phyloP scores from a whole-genome alignment of 2,329 filamentous ascomycete species.

The Celoporthe dispersa region DNA sequence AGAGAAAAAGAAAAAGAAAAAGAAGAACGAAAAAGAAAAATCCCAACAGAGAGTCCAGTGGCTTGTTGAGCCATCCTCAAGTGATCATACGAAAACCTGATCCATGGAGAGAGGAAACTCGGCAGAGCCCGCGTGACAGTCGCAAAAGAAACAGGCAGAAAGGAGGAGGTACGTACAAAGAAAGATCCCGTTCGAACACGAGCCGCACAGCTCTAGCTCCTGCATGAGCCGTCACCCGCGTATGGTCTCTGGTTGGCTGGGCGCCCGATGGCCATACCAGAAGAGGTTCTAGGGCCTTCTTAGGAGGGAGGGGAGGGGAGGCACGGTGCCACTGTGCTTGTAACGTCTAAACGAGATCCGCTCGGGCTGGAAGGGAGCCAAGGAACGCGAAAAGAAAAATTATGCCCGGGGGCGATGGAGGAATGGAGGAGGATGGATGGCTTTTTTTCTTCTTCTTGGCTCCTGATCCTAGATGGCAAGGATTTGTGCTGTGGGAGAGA shows the following conservation, averaged over 20 bases:
- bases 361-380: background rate
- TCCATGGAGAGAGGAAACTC: background rate
- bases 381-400: background rate
- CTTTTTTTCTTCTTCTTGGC: background rate
- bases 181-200: slow-evolving; percentile 4
- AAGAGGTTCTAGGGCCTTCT: background rate
- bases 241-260: background rate
- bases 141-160: too few relatives aligned
- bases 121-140: background rate
- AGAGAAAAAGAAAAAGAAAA: background rate
- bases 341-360: slow-evolving; percentile 11
- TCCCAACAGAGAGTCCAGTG: background rate
- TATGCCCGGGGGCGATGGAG: background rate
- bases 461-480: background rate
- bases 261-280: background rate
- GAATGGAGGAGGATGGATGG: background rate
- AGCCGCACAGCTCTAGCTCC: background rate
- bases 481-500: background rate
- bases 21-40: background rate
- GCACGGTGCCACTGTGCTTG: background rate
- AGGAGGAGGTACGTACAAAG: background rate
- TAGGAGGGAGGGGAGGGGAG: background rate
- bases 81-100: background rate
- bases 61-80: background rate
- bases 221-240: background rate